phyloP scores from a whole-genome alignment of 345 rosid species.

The Brassica juncea region DNA sequence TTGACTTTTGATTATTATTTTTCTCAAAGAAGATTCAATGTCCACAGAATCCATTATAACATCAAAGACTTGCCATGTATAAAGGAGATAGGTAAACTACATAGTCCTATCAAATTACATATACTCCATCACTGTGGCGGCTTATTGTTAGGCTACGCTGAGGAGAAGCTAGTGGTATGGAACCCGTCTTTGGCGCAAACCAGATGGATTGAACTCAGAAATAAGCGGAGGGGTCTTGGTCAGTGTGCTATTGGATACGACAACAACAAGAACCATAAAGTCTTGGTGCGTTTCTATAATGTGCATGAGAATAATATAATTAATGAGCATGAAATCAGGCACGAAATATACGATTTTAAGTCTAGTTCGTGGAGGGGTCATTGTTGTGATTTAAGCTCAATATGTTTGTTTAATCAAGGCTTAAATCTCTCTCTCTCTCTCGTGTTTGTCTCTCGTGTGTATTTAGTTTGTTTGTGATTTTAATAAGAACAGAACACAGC shows the following conservation, averaged over 20 bases:
- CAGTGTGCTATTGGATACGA: not conserved
- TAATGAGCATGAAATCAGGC: not conserved
- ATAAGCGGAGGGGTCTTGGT: too few relatives aligned
- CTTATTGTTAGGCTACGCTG: not conserved
- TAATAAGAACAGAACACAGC: too few relatives aligned
- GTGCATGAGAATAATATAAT: too few relatives aligned
- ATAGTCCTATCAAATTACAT: not conserved
- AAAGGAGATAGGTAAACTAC: not conserved
- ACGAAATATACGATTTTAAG: not conserved
- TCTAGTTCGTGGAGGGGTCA: not conserved
- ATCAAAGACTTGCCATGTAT: not conserved
- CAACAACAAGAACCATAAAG: not conserved
- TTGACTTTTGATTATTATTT: not conserved
- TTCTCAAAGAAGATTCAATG: not conserved
- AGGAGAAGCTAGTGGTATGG: not conserved
- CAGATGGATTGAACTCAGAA: not conserved
- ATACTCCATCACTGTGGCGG: not conserved
- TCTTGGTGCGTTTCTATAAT: not conserved
- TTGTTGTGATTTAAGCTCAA: too few relatives aligned
- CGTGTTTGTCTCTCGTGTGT: too few relatives aligned
- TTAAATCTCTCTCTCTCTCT: too few relatives aligned
- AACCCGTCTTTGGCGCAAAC: not conserved
- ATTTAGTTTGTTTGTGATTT: too few relatives aligned
- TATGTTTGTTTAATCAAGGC: too few relatives aligned
- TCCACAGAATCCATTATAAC: not conserved